Evolutionary conservation across 2,329 filamentous ascomycete genomes (phyloP).

Genomic region (Penicillium capsulatum): DNA sequence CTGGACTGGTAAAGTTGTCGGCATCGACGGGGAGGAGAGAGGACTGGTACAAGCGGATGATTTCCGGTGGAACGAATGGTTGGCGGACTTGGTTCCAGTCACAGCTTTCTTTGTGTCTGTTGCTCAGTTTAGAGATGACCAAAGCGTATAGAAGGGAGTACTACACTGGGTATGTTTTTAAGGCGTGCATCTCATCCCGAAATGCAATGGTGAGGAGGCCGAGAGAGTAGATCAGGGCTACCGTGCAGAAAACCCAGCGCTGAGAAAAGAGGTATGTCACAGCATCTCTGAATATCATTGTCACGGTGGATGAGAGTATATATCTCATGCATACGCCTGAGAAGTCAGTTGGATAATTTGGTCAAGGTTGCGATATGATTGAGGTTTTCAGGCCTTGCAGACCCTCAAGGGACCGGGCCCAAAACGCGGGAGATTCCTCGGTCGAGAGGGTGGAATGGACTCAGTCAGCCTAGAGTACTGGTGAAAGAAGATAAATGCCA

Average conservation of each 20-base stretch:
- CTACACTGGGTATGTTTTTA: neutral
- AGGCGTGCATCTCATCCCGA: neutral
- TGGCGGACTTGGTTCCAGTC: neutral
- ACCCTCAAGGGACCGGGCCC: no score
- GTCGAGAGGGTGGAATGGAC: no score
- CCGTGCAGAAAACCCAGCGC: conserved; percentile 1
- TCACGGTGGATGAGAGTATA: no score
- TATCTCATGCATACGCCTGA: no score
- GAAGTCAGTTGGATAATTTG: no score
- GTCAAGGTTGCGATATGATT: no score
- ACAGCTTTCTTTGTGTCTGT: neutral
- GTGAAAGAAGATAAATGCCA: no score
- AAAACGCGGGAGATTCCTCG: no score
- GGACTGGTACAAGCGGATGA: neutral
- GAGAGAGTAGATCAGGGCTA: neutral
- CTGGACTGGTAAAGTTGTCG: conserved; percentile 1
- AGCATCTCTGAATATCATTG: neutral
- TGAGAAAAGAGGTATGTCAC: neutral
- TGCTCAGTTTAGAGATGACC: no score
- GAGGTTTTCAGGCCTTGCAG: no score
- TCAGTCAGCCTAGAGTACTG: no score
- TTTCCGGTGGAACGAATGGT: neutral
- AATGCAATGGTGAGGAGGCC: conserved; percentile 4
- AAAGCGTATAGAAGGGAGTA: no score
- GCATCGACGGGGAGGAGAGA: conserved; percentile 6